Base-by-base conservation (phyloP, 257 asterid genomes). In the Fraxinus quadrangulata region DNA sequence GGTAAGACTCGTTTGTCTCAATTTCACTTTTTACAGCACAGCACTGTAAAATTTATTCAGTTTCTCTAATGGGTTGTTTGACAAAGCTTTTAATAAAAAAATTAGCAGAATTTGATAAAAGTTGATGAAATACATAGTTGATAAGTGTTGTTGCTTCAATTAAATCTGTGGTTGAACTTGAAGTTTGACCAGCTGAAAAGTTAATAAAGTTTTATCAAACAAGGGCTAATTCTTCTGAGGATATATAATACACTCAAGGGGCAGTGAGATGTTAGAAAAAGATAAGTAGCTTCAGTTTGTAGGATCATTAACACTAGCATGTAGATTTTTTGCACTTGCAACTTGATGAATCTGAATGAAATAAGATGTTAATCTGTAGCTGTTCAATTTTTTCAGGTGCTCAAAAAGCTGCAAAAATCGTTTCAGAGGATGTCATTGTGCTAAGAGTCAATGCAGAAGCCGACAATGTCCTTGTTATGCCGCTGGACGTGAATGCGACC, bases 401-500 rank as follows among this genome's bases (percentile, higher is more conserved):
- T 85, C 96, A 77, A 92, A 91, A 82, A 86, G 89, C 92, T 96
- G 99, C 86, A 96, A 96, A 84, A 96, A 96, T 77, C 92, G 97
- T 49, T 96, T 96, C 81, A 84, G 99, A 88, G 99, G 99, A 81
- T 96, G 99, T 45, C 98, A 96, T 82, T 96, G 99, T 84, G 98
- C 98, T 73, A 96, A 96, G 84, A 93, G 99, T 83, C 99, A 92
- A 88, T 93, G 99, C 90, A 90, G 89, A 89, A 96, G 99, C 84
- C 93, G 99, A 75, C 98, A 93, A 83, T 96, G 99, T 73, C 99
- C 99, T 23, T 96, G 99, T 84, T 96, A 92, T 88, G 99, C 98
- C 69, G 97, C 98, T 78, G 97, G 98, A 21, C 98, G 98, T 42
- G 98, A 96, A 87, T 96, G 98, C 67, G 99, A 96, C 81, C 98